Evolutionary conservation across 345 rosid species (phyloP).

Genomic region (Salix viminalis): DNA sequence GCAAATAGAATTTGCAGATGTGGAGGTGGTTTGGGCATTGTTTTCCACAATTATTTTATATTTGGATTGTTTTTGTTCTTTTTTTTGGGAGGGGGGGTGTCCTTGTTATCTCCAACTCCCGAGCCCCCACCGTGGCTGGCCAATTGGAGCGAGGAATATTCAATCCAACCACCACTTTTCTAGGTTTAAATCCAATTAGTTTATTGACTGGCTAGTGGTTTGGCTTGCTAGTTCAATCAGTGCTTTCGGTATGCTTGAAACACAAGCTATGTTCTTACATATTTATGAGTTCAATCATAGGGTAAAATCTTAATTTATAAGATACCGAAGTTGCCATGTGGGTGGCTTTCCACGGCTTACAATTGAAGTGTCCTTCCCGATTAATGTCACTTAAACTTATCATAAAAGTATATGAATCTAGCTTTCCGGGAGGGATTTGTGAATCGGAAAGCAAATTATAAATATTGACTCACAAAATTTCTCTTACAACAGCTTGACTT

Average conservation of each 20-base stretch:
- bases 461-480: too few relatives aligned
- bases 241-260: constrained; percentile 10
- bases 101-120: neutral
- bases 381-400: too few relatives aligned
- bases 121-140: neutral
- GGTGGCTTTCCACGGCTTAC: too few relatives aligned
- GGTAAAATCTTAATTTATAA: too few relatives aligned
- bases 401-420: too few relatives aligned
- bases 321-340: too few relatives aligned
- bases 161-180: too few relatives aligned
- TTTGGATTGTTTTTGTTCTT: neutral
- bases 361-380: too few relatives aligned
- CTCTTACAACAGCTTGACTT: too few relatives aligned
- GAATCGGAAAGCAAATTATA: neutral
- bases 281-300: too few relatives aligned
- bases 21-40: constrained; percentile 19
- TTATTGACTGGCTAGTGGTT: neutral
- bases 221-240: neutral
- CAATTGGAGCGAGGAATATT: neutral
- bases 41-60: neutral
- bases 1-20: neutral
- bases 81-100: neutral
- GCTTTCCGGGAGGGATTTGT: too few relatives aligned
- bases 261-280: neutral
- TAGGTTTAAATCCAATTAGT: neutral